phyloP scores from a whole-genome alignment of 257 asterid species.

The Nicotiana paniculata region DNA sequence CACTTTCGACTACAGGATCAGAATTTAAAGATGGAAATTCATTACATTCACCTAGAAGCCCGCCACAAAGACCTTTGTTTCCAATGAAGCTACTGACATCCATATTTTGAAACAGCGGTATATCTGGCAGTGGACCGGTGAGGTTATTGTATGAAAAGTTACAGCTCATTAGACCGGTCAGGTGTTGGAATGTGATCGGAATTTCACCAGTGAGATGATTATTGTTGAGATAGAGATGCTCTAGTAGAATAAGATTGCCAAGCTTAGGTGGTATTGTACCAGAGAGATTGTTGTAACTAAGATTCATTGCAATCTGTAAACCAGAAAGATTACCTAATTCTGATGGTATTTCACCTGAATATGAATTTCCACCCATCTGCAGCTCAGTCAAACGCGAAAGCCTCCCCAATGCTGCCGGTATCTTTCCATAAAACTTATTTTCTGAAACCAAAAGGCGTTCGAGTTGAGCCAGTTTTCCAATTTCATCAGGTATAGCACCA shows the following conservation, averaged over 20 bases:
- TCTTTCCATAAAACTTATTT: conserved; percentile 54
- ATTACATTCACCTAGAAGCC: conserved; percentile 53
- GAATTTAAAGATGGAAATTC: conserved; percentile 16
- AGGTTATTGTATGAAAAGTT: conserved; percentile 72
- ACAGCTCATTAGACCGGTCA: conserved; percentile 78
- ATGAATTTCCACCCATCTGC: conserved; percentile 75
- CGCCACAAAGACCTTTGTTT: conserved; percentile 76
- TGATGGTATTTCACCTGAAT: conserved; percentile 64
- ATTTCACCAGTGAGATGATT: conserved; percentile 69
- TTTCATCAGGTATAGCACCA: conserved; percentile 43
- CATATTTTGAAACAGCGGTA: conserved; percentile 60
- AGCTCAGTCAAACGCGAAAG: conserved; percentile 68
- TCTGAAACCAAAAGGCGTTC: conserved; percentile 69
- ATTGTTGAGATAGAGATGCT: conserved; percentile 55
- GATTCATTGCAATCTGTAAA: conserved; percentile 72
- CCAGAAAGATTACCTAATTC: conserved; percentile 67
- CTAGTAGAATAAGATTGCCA: conserved; percentile 67
- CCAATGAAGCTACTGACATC: conserved; percentile 58
- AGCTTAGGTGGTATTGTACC: conserved; percentile 73
- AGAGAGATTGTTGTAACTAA: conserved; percentile 64
- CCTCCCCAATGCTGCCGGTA: conserved; percentile 64
- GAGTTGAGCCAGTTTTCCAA: conserved; percentile 67
- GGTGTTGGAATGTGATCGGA: conserved; percentile 64
- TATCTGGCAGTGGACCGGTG: conserved; percentile 67
- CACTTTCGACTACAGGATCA: background rate